phyloP scores from a whole-genome alignment of 768 basidiomycete species.

The Dentipellis fragilis region DNA sequence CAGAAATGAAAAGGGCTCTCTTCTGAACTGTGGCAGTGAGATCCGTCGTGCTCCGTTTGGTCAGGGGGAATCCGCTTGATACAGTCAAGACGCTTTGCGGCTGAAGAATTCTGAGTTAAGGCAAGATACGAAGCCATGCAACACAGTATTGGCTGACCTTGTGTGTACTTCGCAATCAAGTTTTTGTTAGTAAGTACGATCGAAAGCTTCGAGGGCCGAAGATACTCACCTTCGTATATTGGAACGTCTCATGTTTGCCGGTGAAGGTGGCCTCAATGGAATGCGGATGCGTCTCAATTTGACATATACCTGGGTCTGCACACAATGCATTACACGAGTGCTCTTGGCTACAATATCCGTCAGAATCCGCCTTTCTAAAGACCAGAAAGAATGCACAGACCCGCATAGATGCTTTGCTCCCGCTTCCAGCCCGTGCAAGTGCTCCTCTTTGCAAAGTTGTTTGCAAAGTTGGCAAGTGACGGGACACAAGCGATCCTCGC shows the following conservation, averaged over 20 bases:
- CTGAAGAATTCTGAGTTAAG: slow-evolving; percentile 18
- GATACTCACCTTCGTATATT: slow-evolving; percentile 47
- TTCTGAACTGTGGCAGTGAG: slow-evolving; percentile 39
- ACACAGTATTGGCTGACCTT: slow-evolving; percentile 27
- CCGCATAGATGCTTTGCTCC: slow-evolving; percentile 45
- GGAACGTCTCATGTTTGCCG: slow-evolving; percentile 49
- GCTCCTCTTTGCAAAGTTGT: slow-evolving; percentile 36
- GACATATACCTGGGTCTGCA: slow-evolving; percentile 37
- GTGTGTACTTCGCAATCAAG: slow-evolving; percentile 33
- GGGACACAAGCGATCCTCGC: slow-evolving; percentile 44
- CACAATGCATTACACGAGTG: slow-evolving; percentile 39
- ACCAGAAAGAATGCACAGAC: slow-evolving; percentile 21
- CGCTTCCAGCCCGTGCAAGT: slow-evolving; percentile 40
- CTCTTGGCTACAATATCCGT: slow-evolving; percentile 29
- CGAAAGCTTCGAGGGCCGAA: not conserved
- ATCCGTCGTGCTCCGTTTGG: slow-evolving; percentile 31
- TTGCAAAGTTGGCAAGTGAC: slow-evolving; percentile 45
- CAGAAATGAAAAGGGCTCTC: slow-evolving; percentile 43
- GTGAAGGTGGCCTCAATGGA: slow-evolving; percentile 54
- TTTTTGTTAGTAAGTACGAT: not conserved
- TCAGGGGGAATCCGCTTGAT: slow-evolving; percentile 35
- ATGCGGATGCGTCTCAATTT: slow-evolving; percentile 48
- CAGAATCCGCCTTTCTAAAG: not conserved
- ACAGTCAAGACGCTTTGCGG: slow-evolving; percentile 41
- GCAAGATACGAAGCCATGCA: not conserved